Evolutionary conservation across 805 yeast genomes (phyloP), one percentile per base, ranked within the genome.

Genomic region (Komagataella pseudopastoris): DNA sequence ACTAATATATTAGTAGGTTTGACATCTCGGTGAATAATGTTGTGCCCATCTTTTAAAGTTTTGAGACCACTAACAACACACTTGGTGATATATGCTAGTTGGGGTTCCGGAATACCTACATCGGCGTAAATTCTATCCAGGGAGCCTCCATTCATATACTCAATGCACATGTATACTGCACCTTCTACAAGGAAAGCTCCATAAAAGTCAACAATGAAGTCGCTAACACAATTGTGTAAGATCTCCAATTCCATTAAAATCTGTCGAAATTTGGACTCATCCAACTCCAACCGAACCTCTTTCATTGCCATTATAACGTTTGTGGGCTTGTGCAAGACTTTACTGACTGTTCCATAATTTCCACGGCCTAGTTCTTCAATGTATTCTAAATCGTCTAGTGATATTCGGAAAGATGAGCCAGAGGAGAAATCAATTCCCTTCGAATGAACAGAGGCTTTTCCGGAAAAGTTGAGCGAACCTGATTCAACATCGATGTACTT

Each of bases 131-230:
- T 74, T 61, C 85, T 87, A 67, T 91, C 96, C 53, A 91, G 69
- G 0, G 96, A 88, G 0, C 96, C 96, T 49, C 96, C 97, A 65
- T 88, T 95, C 99, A 91, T 91, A 65, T 82, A 88, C 68, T 91
- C 99, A 78, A 91, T 91, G 69, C 98, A 93, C 88, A 91, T 88
- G 68, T 90, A 93, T 23, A 91, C 99, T 0, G 97, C 96, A 48
- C 97, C 96, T 67, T 93, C 99, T 36, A 88, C 88, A 63, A 91
- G 93, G 62, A 91, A 91, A 1, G 99, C 99, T 46, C 99, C 99
- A 62, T 87, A 93, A 60, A 93, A 93, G 60, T 91, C 97, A 45
- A 93, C 96, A 63, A 93, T 90, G 64, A 80, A 88, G 2, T 93
- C 95, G 14, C 95, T 83, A 56, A 79, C 78, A 69, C 98, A 93